Conservation (phyloP, 371 early-diverging fungal genomes). For the Mortierella sp. region DNA sequence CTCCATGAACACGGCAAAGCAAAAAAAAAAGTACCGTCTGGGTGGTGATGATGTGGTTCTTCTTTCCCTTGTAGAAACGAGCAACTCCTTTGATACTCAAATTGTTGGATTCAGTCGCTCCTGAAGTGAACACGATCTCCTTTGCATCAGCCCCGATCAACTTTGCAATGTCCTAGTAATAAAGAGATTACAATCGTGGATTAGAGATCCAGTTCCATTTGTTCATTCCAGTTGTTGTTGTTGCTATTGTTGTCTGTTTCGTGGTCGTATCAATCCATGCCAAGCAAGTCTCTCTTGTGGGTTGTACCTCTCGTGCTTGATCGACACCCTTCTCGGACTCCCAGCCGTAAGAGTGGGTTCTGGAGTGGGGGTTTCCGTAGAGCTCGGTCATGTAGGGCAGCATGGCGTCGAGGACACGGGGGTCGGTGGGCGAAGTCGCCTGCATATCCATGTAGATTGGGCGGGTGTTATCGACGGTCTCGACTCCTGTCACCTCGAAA, state of each 20-base stretch:
- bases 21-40: conserved; percentile 79
- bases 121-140: conserved; percentile 99
- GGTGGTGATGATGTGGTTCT: conserved; percentile 98
- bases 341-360: conserved; percentile 99
- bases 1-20: background rate
- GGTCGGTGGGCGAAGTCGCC: conserved; percentile 98
- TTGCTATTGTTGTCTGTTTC: background rate
- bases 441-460: conserved; percentile 97
- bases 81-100: conserved; percentile 98
- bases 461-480: conserved; percentile 56
- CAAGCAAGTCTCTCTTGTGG: background rate
- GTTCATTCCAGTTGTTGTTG: too few species aligned
- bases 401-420: conserved; percentile 98
- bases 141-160: conserved; percentile 97
- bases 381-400: conserved; percentile 94
- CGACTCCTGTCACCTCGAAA: conserved; percentile 62
- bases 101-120: conserved; percentile 99
- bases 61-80: conserved; percentile 94
- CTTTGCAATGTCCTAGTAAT: conserved; percentile 85
- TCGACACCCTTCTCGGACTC: conserved; percentile 98
- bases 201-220: background rate
- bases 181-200: background rate
- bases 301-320: conserved; percentile 86
- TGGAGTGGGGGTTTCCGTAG: conserved; percentile 99
- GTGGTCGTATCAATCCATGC: background rate